A percentile compares a stretch with the other conserved stretches of the same genome.
Evolutionary conservation across 495 filamentous ascomycete genomes (phyloP).

Genomic region (Pyrenopolyporus hunteri): DNA sequence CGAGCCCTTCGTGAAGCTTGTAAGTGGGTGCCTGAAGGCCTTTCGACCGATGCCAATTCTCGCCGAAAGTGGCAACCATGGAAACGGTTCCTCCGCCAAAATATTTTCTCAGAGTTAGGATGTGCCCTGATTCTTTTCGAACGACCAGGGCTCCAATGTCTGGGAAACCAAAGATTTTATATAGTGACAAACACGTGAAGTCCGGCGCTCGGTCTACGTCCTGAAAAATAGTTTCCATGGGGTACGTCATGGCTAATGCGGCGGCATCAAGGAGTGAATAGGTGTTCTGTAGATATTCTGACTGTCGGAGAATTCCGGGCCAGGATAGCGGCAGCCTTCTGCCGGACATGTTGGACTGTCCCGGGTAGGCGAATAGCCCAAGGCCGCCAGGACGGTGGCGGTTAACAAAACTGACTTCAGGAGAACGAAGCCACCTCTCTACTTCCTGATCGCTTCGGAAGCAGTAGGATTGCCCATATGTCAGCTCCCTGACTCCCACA

Average conservation of each 20-base stretch:
- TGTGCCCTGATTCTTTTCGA: constrained; percentile 64
- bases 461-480: constrained; percentile 60
- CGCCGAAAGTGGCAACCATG: constrained; percentile 64
- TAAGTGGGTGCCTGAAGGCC: constrained; percentile 46
- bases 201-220: constrained; percentile 68
- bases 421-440: constrained; percentile 64
- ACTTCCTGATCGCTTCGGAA: constrained; percentile 70
- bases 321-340: constrained; percentile 68
- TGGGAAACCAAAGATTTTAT: constrained; percentile 85
- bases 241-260: constrained; percentile 70
- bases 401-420: constrained; percentile 36
- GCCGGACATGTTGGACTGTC: constrained; percentile 81
- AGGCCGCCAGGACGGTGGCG: constrained; percentile 41
- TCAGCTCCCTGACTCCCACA: constrained; percentile 70
- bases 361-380: constrained; percentile 76
- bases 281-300: constrained; percentile 51
- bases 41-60: constrained; percentile 70
- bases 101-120: constrained; percentile 67
- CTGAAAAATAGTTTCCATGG: constrained; percentile 61
- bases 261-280: constrained; percentile 77
- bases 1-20: constrained; percentile 68
- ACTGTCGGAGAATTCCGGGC: constrained; percentile 59
- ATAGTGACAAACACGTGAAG: constrained; percentile 74
- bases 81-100: constrained; percentile 83
- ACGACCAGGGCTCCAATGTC: constrained; percentile 76